Evolutionary conservation across 768 basidiomycete genomes (phyloP).

Genomic region (Tricholoma terreum): DNA sequence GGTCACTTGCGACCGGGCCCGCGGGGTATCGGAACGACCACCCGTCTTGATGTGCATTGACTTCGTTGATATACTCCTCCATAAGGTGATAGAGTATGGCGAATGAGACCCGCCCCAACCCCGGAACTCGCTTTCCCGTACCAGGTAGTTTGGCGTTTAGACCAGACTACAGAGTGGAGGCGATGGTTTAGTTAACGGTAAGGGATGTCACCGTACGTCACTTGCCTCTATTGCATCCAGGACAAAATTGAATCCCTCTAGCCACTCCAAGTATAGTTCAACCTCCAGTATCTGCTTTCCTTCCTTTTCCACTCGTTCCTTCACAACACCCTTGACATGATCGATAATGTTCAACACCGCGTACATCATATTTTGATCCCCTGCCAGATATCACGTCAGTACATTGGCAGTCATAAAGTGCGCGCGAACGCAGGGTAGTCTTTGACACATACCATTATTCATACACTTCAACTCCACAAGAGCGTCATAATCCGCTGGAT

Average conservation of each 20-base stretch:
- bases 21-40: slow-evolving; percentile 31
- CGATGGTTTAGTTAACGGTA: background rate
- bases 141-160: slow-evolving; percentile 36
- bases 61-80: slow-evolving; percentile 42
- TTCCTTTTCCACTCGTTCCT: slow-evolving; percentile 24
- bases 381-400: slow-evolving; percentile 7
- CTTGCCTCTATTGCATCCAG: slow-evolving; percentile 36
- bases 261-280: slow-evolving; percentile 42
- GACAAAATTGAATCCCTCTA: slow-evolving; percentile 37
- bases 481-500: slow-evolving; percentile 12
- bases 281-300: slow-evolving; percentile 35
- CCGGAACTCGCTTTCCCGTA: slow-evolving; percentile 32
- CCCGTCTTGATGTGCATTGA: slow-evolving; percentile 43
- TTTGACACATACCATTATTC: slow-evolving; percentile 11
- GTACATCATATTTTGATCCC: slow-evolving; percentile 16
- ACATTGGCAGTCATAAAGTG: background rate
- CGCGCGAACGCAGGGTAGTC: no score
- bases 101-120: slow-evolving; percentile 39
- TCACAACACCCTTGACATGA: slow-evolving; percentile 29
- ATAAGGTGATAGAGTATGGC: slow-evolving; percentile 40
- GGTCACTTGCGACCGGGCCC: slow-evolving; percentile 26
- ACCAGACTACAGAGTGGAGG: slow-evolving; percentile 25
- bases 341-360: slow-evolving; percentile 33
- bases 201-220: background rate
- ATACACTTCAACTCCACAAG: slow-evolving; percentile 16